Evolutionary conservation across 2,329 filamentous ascomycete species (phyloP).

Genomic region (Aspergillus felis): DNA sequence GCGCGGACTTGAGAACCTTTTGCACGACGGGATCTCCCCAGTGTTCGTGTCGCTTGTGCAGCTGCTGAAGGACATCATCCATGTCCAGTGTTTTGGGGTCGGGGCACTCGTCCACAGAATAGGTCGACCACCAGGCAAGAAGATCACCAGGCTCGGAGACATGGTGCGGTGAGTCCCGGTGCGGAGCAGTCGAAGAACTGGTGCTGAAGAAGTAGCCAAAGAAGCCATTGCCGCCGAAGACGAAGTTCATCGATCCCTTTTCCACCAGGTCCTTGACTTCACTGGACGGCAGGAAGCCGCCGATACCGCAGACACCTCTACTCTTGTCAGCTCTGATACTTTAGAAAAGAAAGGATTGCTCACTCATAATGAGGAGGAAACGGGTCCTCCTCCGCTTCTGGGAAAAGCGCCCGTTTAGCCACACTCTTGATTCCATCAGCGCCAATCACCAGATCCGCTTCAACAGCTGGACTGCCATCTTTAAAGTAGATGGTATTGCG

Average conservation of each 20-base stretch:
- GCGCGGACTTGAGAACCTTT: slow-evolving; percentile 36
- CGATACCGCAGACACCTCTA: slow-evolving; percentile 44
- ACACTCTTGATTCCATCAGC: slow-evolving; percentile 41
- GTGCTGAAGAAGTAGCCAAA: slow-evolving; percentile 46
- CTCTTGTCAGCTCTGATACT: neutral
- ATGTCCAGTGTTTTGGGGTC: slow-evolving; percentile 29
- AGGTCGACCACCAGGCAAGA: slow-evolving; percentile 47
- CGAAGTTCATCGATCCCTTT: slow-evolving; percentile 39
- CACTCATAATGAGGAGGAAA: slow-evolving; percentile 42
- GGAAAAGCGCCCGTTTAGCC: slow-evolving; percentile 36
- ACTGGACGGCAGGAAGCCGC: slow-evolving; percentile 40
- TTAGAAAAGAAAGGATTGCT: slow-evolving; percentile 1
- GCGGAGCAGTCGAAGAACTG: slow-evolving; percentile 15
- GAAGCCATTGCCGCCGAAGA: slow-evolving; percentile 48
- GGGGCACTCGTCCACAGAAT: slow-evolving; percentile 29
- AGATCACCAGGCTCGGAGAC: slow-evolving; percentile 27
- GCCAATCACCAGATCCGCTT: slow-evolving; percentile 42
- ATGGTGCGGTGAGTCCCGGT: slow-evolving; percentile 23
- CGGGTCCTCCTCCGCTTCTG: slow-evolving; percentile 24
- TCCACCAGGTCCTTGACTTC: slow-evolving; percentile 28
- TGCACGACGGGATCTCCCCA: slow-evolving; percentile 48
- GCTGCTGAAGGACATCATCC: slow-evolving; percentile 29
- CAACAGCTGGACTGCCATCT: slow-evolving; percentile 28
- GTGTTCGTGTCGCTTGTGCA: slow-evolving; percentile 39
- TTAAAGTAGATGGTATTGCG: slow-evolving; percentile 30